phyloP scores from a whole-genome alignment of 164 flowering plant genomes.

The Chimonanthus praecox region DNA sequence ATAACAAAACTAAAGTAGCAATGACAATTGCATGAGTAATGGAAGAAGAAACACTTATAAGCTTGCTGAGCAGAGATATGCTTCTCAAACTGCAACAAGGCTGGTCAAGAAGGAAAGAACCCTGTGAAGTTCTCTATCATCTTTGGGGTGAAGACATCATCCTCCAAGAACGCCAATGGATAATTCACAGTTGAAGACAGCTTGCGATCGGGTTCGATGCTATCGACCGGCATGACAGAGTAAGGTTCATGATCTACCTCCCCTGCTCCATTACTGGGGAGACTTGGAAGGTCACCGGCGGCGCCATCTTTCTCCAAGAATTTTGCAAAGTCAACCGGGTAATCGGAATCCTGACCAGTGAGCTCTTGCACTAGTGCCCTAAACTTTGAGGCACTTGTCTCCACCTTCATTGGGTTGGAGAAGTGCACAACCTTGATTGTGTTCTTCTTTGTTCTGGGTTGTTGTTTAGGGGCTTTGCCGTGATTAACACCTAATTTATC shows the following conservation, averaged over 20 bases:
- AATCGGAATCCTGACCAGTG: conserved; percentile 40
- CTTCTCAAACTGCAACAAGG: conserved; percentile 12
- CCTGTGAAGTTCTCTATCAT: conserved; percentile 26
- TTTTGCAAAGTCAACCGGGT: neutral
- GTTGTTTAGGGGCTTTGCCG: neutral
- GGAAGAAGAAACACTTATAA: no score
- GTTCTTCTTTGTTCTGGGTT: neutral
- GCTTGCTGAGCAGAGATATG: no score
- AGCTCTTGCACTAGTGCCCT: conserved; percentile 71
- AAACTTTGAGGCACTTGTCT: conserved; percentile 59
- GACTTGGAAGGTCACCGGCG: conserved; percentile 5
- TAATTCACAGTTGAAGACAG: conserved; percentile 5
- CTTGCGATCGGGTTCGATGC: conserved; percentile 4
- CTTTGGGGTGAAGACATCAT: conserved; percentile 30
- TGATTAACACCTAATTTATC: neutral
- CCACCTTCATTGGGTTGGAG: conserved; percentile 73
- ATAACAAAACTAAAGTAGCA: no score
- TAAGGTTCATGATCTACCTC: neutral
- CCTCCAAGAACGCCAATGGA: conserved; percentile 7
- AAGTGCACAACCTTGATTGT: conserved; percentile 70
- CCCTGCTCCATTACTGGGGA: neutral
- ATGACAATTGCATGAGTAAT: no score
- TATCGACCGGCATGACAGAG: neutral
- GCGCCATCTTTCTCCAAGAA: neutral
- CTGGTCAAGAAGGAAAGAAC: conserved; percentile 17